Evolutionary conservation across 805 yeast genomes (phyloP).

Genomic region (Kuraishia cidri): DNA sequence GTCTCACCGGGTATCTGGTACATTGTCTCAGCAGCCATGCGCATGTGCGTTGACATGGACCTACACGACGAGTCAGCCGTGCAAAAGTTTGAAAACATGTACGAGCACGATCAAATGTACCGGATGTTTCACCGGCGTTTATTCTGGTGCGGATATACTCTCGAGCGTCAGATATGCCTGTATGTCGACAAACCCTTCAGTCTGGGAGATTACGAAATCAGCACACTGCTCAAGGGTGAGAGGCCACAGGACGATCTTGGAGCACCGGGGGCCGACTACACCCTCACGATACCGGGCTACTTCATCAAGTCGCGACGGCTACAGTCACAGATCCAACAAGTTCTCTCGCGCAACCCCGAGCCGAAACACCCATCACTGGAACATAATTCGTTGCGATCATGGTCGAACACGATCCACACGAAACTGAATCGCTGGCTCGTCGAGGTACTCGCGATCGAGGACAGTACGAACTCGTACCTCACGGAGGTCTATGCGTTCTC

Average conservation of each 20-base stretch:
- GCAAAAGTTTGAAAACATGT: background rate
- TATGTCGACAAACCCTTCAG: constrained; percentile 35
- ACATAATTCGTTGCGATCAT: background rate
- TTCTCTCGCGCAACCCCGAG: constrained; percentile 2
- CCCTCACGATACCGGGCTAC: constrained; percentile 5
- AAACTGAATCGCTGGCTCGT: constrained; percentile 5
- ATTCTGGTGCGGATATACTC: constrained; percentile 36
- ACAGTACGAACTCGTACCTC: background rate
- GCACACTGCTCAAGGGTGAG: constrained; percentile 3
- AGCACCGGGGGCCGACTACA: constrained; percentile 1
- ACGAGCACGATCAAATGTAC: background rate
- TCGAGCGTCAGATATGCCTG: constrained; percentile 36
- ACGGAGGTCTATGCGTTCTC: constrained; percentile 1
- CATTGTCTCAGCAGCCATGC: constrained; percentile 30
- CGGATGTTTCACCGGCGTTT: constrained; percentile 13
- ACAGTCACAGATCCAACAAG: constrained; percentile 12
- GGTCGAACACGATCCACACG: constrained; percentile 2
- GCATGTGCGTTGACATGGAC: constrained; percentile 34
- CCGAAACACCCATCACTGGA: constrained; percentile 1
- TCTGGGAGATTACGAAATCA: constrained; percentile 23
- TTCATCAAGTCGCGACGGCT: constrained; percentile 9
- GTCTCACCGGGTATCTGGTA: constrained; percentile 41
- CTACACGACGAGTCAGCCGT: constrained; percentile 27
- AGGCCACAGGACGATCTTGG: constrained; percentile 1
- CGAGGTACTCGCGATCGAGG: constrained; percentile 2